Percentiles rank a stretch among this genome's conserved stretches.
Conservation (phyloP, 495 filamentous ascomycete species). For the Tuber borchii region DNA sequence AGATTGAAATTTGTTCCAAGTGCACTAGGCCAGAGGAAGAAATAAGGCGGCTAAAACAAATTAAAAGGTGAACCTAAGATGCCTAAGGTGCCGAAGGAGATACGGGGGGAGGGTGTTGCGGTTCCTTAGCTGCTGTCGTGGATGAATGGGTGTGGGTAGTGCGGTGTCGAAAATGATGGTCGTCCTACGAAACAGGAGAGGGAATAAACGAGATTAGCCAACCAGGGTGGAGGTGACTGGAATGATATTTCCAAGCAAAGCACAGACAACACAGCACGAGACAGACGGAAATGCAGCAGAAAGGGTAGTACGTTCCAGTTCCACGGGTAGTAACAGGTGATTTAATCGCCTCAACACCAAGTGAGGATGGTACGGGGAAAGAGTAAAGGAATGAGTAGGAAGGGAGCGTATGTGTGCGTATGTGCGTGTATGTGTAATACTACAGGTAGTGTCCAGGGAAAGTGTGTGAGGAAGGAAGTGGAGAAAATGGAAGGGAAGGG, state of each 20-base stretch:
- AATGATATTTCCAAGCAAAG: conserved; percentile 32
- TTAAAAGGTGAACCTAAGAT: conserved; percentile 5
- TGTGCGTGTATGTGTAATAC: neutral
- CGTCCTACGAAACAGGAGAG: conserved; percentile 31
- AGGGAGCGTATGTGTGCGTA: neutral
- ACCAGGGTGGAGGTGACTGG: conserved; percentile 27
- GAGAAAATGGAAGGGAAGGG: neutral
- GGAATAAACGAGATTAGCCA: conserved; percentile 36
- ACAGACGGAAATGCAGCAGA: conserved; percentile 18
- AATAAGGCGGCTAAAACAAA: conserved; percentile 15
- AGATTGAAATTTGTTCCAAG: conserved; percentile 9
- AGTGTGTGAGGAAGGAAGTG: neutral
- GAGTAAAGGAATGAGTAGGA: neutral
- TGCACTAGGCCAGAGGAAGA: conserved; percentile 22
- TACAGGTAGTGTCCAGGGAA: neutral
- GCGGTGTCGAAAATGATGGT: conserved; percentile 28
- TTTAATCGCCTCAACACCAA: conserved; percentile 21
- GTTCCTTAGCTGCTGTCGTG: conserved; percentile 19
- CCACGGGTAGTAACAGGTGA: conserved; percentile 29
- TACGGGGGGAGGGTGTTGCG: conserved; percentile 25
- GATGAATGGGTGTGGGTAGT: conserved; percentile 27
- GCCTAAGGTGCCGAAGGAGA: conserved; percentile 28
- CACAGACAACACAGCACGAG: conserved; percentile 37
- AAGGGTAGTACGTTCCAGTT: conserved; percentile 30
- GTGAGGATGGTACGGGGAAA: neutral